These are phyloP conservation scores for Camelina neglecta DNA, from an alignment of 345 rosid species.

Conservation along the genomic window DNA sequence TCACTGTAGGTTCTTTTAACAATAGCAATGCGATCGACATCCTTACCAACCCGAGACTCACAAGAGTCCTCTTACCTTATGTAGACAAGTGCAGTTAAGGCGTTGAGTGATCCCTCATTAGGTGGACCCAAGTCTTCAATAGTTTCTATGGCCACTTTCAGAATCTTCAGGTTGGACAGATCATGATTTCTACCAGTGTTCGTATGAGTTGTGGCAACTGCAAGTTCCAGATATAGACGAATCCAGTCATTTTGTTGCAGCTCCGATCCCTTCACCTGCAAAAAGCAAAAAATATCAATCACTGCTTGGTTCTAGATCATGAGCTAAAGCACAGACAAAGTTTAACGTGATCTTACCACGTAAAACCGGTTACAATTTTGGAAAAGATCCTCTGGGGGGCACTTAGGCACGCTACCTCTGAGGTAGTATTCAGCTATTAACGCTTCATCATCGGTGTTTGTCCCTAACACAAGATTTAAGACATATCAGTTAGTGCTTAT, in stretches of 20 bases:
- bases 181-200: neutral
- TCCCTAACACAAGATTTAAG: neutral
- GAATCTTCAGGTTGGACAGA: neutral
- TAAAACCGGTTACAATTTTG: too few species aligned
- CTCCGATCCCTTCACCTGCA: neutral
- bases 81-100: neutral
- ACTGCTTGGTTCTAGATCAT: too few species aligned
- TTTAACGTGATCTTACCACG: too few species aligned
- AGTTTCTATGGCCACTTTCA: neutral
- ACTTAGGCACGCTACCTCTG: too few species aligned
- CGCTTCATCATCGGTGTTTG: neutral
- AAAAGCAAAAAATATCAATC: neutral
- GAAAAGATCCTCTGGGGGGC: too few species aligned
- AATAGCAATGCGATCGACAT: neutral
- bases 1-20: neutral
- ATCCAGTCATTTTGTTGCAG: neutral
- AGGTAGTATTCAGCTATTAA: too few species aligned
- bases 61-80: neutral
- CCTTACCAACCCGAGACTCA: slow-evolving; percentile 2
- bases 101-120: neutral
- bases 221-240: slow-evolving; percentile 1
- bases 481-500: neutral
- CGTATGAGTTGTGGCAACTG: neutral
- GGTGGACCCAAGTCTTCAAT: neutral
- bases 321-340: neutral